Conservation (phyloP, 805 yeast species). For the Cyberlindnera misumaiensis region DNA sequence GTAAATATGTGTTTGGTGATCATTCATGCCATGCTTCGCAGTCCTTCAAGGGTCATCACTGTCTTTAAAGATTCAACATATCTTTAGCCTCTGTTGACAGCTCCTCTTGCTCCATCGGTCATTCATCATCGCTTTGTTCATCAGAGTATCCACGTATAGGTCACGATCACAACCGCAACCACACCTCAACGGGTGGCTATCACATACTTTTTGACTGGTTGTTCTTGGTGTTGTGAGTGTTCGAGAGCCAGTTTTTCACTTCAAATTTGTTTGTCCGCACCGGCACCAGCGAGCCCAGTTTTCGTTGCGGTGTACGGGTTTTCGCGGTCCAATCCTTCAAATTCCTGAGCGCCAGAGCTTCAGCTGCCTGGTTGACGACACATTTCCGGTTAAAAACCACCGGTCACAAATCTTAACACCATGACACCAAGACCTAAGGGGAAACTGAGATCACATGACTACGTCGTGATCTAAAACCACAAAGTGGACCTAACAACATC, state of each 20-base stretch:
- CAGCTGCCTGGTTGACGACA: neutral
- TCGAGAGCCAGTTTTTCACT: conserved; percentile 23
- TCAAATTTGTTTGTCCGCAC: conserved; percentile 6
- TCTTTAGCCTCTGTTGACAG: too few relatives aligned
- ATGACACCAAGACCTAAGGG: too few relatives aligned
- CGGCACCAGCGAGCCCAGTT: neutral
- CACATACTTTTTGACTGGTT: conserved; percentile 24
- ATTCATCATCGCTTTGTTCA: too few relatives aligned
- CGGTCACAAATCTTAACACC: neutral
- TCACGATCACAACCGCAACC: neutral
- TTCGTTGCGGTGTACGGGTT: conserved; percentile 1
- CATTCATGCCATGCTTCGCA: too few relatives aligned
- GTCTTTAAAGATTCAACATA: too few relatives aligned
- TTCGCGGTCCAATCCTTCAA: neutral
- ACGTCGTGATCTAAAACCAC: too few relatives aligned
- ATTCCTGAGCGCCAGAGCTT: neutral
- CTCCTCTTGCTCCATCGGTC: too few relatives aligned
- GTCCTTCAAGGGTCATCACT: too few relatives aligned
- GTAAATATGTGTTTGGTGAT: too few relatives aligned
- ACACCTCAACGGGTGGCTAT: neutral
- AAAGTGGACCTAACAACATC: too few relatives aligned
- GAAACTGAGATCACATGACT: neutral
- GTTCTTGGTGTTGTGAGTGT: conserved; percentile 14
- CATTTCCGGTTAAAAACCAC: neutral
- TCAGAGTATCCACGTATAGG: neutral